Conservation (phyloP, 495 filamentous ascomycete genomes). For the Sordaria brevicollis region DNA sequence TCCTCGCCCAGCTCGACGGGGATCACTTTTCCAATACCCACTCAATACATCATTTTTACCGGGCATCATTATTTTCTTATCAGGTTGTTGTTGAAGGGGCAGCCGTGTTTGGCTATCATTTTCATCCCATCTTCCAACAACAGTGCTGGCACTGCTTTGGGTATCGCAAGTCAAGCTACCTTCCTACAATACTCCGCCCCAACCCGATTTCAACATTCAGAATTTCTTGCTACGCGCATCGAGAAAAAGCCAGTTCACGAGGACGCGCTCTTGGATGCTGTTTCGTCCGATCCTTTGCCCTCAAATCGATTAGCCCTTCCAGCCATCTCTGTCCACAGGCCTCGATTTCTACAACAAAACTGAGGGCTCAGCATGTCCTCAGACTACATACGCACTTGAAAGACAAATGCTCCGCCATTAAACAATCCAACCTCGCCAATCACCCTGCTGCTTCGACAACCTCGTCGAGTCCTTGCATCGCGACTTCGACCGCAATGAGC, state of each 20-base stretch:
- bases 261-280: too few relatives aligned
- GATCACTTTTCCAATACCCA: neutral
- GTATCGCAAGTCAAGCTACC: neutral
- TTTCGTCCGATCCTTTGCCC: neutral
- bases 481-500: neutral
- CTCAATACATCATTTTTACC: neutral
- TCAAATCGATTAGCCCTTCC: too few relatives aligned
- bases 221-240: too few relatives aligned
- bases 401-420: neutral
- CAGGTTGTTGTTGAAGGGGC: neutral
- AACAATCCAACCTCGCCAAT: neutral
- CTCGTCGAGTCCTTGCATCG: neutral
- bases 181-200: too few relatives aligned
- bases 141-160: neutral
- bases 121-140: neutral
- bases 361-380: neutral
- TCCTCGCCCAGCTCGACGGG: neutral
- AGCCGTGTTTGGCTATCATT: neutral
- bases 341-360: neutral
- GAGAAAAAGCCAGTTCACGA: too few relatives aligned
- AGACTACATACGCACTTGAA: neutral
- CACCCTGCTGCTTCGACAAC: neutral
- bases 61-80: slow-evolving; percentile 1
- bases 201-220: too few relatives aligned
- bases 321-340: too few relatives aligned